These are phyloP conservation scores for Spinellus fusiger DNA, from an alignment of 192 early-diverging fungal genomes.

Conservation along the genomic window DNA sequence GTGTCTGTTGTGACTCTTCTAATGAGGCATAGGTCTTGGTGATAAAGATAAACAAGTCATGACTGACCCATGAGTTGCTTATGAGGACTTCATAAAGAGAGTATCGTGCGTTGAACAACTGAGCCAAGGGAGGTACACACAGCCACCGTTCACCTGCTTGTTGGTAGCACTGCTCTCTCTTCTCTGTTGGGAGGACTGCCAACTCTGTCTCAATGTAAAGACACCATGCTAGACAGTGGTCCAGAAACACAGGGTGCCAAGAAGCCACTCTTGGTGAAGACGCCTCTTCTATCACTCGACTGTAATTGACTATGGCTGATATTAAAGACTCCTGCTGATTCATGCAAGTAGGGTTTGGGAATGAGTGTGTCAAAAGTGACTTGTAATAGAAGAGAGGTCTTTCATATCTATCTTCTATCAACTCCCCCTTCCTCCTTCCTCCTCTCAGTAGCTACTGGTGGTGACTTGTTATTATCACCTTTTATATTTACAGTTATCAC, in stretches of 20 bases:
- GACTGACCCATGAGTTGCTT: background rate
- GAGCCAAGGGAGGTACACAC: background rate
- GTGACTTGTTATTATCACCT: too few relatives aligned
- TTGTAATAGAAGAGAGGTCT: too few relatives aligned
- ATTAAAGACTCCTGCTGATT: background rate
- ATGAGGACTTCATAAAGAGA: background rate
- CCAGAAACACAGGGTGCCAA: conserved; percentile 4
- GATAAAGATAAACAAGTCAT: background rate
- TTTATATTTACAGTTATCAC: too few relatives aligned
- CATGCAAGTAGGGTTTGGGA: too few relatives aligned
- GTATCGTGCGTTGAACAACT: conserved; percentile 1
- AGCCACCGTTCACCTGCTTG: background rate
- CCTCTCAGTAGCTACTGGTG: too few relatives aligned
- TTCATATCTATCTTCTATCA: too few relatives aligned
- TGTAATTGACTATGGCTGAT: conserved; percentile 2
- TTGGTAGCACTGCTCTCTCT: background rate
- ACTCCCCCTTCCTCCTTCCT: too few relatives aligned
- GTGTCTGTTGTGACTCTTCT: background rate
- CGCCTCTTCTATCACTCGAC: background rate
- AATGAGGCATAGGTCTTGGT: conserved; percentile 7
- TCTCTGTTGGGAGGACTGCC: background rate
- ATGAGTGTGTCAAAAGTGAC: too few relatives aligned
- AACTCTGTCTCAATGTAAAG: conserved; percentile 12
- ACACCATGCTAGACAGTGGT: conserved; percentile 10
- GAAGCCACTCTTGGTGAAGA: conserved; percentile 1